A percentile compares a stretch with the other conserved stretches of the same genome.
Conservation (phyloP, 129 eudicot genomes). For the Heracleum sosnowskyi region DNA sequence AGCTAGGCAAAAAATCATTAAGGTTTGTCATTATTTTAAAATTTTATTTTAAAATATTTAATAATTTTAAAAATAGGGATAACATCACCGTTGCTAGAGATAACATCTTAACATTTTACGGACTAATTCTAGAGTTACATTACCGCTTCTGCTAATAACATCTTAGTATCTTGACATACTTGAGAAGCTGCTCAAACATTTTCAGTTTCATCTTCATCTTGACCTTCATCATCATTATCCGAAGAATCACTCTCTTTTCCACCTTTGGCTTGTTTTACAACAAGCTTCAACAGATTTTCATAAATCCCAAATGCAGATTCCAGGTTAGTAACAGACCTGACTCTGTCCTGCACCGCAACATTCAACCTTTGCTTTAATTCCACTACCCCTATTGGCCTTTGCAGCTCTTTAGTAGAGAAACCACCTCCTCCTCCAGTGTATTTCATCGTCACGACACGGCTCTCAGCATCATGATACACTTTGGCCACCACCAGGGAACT, state of each 20-base stretch:
- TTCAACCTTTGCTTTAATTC: slow-evolving; percentile 16
- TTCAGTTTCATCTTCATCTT: background rate
- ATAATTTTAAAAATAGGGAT: too few relatives aligned
- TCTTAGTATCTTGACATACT: background rate
- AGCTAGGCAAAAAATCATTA: too few relatives aligned
- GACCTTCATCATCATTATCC: background rate
- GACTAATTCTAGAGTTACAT: too few relatives aligned
- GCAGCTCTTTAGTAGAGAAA: slow-evolving; percentile 14
- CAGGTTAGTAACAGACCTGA: slow-evolving; percentile 14
- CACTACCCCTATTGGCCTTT: slow-evolving; percentile 14
- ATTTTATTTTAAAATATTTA: too few relatives aligned
- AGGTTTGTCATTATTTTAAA: too few relatives aligned
- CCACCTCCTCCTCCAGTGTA: background rate
- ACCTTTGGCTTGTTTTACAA: slow-evolving; percentile 32
- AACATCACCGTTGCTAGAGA: too few relatives aligned
- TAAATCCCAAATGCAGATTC: slow-evolving; percentile 25
- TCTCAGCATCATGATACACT: slow-evolving; percentile 15
- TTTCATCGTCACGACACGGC: background rate
- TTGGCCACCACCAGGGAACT: slow-evolving; percentile 26
- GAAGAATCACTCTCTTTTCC: slow-evolving; percentile 12
- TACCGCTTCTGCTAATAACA: background rate
- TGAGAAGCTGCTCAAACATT: background rate
- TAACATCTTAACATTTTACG: too few relatives aligned
- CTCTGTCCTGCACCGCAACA: slow-evolving; percentile 17
- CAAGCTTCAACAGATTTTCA: slow-evolving; percentile 26